Evolutionary conservation across 2,329 filamentous ascomycete genomes (phyloP).

Genomic region (Trichoderma sp.): DNA sequence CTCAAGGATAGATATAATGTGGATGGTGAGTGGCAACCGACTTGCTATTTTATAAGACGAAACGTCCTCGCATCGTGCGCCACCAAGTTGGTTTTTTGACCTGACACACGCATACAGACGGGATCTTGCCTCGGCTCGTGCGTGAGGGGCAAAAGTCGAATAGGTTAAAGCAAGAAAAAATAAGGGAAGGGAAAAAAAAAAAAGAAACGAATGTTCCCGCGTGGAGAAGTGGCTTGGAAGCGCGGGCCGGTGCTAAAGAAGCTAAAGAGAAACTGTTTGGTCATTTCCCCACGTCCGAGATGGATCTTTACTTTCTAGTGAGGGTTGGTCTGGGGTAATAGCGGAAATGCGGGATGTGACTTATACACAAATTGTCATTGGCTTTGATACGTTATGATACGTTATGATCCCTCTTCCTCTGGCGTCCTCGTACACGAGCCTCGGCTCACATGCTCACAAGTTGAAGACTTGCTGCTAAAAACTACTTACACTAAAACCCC

Average conservation of each 20-base stretch:
- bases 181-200: not conserved
- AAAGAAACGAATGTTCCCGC: not conserved
- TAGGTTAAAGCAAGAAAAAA: not conserved
- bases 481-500: not conserved
- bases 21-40: not conserved
- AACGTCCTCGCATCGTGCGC: not conserved
- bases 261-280: not conserved
- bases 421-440: not conserved
- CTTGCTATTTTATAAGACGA: not conserved
- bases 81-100: not conserved
- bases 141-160: not conserved
- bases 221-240: not conserved
- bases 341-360: not conserved
- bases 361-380: not conserved
- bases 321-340: not conserved
- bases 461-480: not conserved
- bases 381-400: not conserved
- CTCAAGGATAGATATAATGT: not conserved
- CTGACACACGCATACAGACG: not conserved
- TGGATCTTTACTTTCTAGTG: not conserved
- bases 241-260: not conserved
- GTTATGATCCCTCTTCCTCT: not conserved
- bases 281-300: not conserved
- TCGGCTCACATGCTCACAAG: not conserved
- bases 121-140: constrained; percentile 15